Conservation (phyloP, 1,284 basidiomycete genomes). For the Athelia sp. region DNA sequence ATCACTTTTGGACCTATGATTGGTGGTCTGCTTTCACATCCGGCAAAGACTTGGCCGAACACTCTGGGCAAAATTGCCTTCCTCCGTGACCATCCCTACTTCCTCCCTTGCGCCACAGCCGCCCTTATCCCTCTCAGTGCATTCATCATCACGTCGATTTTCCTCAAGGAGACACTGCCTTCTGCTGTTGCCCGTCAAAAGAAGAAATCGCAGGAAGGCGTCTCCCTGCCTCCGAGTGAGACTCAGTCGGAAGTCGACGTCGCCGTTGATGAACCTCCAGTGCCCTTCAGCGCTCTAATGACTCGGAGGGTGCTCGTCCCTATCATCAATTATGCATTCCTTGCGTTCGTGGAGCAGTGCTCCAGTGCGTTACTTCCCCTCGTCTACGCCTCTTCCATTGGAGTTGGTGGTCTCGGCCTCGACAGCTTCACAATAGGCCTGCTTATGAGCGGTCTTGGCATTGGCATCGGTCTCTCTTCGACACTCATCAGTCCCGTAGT, state of each 20-base stretch:
- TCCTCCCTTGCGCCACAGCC: slow-evolving; percentile 22
- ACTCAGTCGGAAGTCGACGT: neutral
- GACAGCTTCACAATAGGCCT: slow-evolving; percentile 11
- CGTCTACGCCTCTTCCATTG: slow-evolving; percentile 12
- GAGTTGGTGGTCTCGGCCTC: slow-evolving; percentile 11
- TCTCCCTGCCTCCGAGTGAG: neutral
- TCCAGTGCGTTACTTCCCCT: slow-evolving; percentile 16
- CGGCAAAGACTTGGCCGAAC: slow-evolving; percentile 20
- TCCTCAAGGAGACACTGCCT: slow-evolving; percentile 9
- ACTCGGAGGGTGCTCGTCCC: slow-evolving; percentile 10
- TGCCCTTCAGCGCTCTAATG: slow-evolving; percentile 6
- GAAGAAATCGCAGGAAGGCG: neutral
- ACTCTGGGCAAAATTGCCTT: slow-evolving; percentile 15
- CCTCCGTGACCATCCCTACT: slow-evolving; percentile 24
- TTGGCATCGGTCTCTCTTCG: slow-evolving; percentile 8
- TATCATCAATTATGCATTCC: slow-evolving; percentile 17
- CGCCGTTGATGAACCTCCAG: neutral
- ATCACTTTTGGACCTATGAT: slow-evolving; percentile 18
- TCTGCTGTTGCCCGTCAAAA: neutral
- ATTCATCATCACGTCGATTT: slow-evolving; percentile 6
- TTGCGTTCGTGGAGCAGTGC: slow-evolving; percentile 18
- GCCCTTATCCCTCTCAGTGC: slow-evolving; percentile 9
- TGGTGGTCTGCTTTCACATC: slow-evolving; percentile 22
- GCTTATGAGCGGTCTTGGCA: slow-evolving; percentile 8
- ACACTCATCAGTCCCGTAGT: neutral